Conservation (phyloP, 192 early-diverging fungal species). For the Podila epicladia region DNA sequence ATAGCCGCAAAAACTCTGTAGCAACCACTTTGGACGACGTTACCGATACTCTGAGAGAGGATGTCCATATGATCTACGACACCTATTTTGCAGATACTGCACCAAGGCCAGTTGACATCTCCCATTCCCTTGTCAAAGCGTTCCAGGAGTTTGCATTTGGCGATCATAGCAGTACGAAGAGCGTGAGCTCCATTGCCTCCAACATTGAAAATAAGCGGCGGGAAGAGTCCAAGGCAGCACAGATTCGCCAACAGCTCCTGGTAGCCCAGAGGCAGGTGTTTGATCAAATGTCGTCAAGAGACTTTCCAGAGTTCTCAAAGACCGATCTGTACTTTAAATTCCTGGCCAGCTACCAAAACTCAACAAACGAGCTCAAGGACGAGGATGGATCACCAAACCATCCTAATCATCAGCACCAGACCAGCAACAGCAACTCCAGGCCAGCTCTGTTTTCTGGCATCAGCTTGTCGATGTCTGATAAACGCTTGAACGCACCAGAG, state of each 20-base stretch:
- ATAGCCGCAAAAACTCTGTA: conserved; percentile 25
- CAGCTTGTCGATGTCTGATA: conserved; percentile 5
- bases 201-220: conserved; percentile 9
- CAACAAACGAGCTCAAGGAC: conserved; percentile 22
- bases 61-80: conserved; percentile 61
- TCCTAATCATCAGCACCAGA: background rate
- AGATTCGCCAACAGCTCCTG: conserved; percentile 42
- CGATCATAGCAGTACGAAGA: conserved; percentile 9
- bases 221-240: conserved; percentile 7
- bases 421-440: background rate
- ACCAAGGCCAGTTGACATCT: conserved; percentile 47
- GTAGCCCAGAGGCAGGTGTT: conserved; percentile 72
- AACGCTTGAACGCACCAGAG: background rate
- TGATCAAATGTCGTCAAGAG: conserved; percentile 64
- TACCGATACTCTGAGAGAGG: conserved; percentile 53
- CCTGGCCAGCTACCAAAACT: conserved; percentile 62
- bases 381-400: background rate
- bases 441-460: conserved; percentile 29
- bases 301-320: conserved; percentile 69
- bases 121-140: conserved; percentile 43
- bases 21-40: conserved; percentile 10
- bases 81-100: conserved; percentile 59
- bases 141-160: conserved; percentile 40
- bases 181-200: background rate
- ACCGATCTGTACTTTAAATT: conserved; percentile 72